Percentiles rank a stretch among this genome's conserved stretches.
These are phyloP conservation scores for Globisporangium polare DNA, from an alignment of 352 stramenopile species.

Conservation along the genomic window DNA sequence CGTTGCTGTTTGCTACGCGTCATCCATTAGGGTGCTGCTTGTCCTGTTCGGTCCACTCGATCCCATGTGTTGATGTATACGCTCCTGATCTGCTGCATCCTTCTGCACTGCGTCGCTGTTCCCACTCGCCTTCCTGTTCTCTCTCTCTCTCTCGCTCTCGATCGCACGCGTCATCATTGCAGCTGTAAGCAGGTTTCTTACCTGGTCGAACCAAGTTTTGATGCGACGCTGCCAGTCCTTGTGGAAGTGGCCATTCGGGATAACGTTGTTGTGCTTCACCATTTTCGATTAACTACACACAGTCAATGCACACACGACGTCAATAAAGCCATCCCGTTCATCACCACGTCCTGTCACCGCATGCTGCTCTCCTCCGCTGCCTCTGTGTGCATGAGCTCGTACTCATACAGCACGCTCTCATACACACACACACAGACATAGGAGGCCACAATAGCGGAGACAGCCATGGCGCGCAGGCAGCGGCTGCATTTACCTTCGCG, in stretches of 20 bases:
- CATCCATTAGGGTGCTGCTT: neutral
- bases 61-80: neutral
- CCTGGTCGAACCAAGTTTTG: slow-evolving; percentile 96
- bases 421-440: neutral
- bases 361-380: neutral
- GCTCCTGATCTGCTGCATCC: neutral
- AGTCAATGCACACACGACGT: slow-evolving; percentile 8
- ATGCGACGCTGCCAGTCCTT: slow-evolving; percentile 99
- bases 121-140: neutral
- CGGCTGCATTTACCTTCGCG: slow-evolving; percentile 50
- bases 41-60: neutral
- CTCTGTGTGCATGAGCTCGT: neutral
- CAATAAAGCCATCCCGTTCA: slow-evolving; percentile 1
- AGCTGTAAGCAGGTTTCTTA: slow-evolving; percentile 26
- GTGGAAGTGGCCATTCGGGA: slow-evolving; percentile 99
- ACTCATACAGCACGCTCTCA: neutral
- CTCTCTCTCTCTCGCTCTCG: slow-evolving; percentile 5
- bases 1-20: neutral
- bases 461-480: neutral
- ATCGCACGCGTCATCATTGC: neutral
- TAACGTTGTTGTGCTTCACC: slow-evolving; percentile 99
- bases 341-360: neutral
- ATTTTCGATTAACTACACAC: slow-evolving; percentile 73
- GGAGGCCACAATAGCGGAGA: neutral
- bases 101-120: neutral